A percentile compares a stretch with the other conserved stretches of the same genome.
These are phyloP conservation scores for Daldinia grandis DNA, from an alignment of 495 filamentous ascomycete genomes.

Conservation along the genomic window DNA sequence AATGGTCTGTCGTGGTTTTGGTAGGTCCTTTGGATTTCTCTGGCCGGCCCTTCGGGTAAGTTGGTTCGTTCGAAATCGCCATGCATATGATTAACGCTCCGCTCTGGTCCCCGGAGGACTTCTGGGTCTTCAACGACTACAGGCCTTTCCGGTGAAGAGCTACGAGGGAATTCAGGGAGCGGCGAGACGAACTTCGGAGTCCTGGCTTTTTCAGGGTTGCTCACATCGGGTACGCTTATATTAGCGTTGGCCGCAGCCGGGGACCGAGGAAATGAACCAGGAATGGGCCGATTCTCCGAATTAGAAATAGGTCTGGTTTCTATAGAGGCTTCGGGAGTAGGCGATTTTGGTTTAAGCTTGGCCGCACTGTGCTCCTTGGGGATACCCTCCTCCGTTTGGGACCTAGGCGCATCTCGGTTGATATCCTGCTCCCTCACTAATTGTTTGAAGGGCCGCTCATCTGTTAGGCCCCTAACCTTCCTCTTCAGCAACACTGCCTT, in stretches of 20 bases:
- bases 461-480: background rate
- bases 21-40: background rate
- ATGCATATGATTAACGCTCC: background rate
- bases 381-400: background rate
- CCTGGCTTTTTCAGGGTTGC: background rate
- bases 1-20: background rate
- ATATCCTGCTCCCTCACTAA: conserved; percentile 3
- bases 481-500: conserved; percentile 4
- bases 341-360: background rate
- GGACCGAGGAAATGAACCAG: conserved; percentile 31
- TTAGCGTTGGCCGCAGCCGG: conserved; percentile 10
- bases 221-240: background rate
- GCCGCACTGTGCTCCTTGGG: background rate
- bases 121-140: conserved; percentile 27
- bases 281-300: conserved; percentile 3
- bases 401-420: background rate
- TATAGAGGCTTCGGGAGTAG: background rate
- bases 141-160: conserved; percentile 19
- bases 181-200: conserved; percentile 22
- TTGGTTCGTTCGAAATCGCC: background rate
- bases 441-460: background rate
- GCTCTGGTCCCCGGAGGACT: background rate
- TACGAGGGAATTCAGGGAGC: conserved; percentile 5
- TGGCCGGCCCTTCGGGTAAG: background rate
- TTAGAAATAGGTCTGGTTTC: conserved; percentile 3